These are phyloP conservation scores for Acanthamoeba healyi DNA, from an alignment of 208 protist genomes.

Conservation along the genomic window DNA sequence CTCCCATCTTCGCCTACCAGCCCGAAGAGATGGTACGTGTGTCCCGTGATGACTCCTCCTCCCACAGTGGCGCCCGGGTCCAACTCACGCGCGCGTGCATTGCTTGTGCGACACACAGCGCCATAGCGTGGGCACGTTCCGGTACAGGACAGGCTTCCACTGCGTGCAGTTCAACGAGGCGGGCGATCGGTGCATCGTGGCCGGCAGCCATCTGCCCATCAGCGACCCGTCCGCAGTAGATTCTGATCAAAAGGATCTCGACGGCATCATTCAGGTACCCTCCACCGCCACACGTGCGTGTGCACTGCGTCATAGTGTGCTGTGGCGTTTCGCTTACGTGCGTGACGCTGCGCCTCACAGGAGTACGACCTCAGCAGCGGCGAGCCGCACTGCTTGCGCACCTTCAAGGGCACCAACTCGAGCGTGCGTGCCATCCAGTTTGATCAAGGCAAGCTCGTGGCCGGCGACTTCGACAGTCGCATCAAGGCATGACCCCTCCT, in stretches of 20 bases:
- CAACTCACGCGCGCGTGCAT: no score
- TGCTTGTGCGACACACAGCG: no score
- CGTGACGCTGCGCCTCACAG: neutral
- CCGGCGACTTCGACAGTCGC: slow-evolving; percentile 21
- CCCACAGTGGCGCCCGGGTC: no score
- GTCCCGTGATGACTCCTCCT: no score
- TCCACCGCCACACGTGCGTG: neutral
- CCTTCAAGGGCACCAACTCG: neutral
- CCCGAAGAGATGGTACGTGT: slow-evolving; percentile 17
- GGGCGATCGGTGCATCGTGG: neutral
- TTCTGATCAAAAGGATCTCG: neutral
- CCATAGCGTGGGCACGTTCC: slow-evolving; percentile 38
- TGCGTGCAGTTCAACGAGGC: slow-evolving; percentile 12
- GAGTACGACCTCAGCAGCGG: slow-evolving; percentile 24
- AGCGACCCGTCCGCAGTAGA: neutral
- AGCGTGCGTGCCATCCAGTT: slow-evolving; percentile 10
- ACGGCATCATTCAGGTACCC: slow-evolving; percentile 33
- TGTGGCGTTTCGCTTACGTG: neutral
- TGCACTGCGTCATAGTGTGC: neutral
- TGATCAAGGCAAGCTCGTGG: slow-evolving; percentile 20
- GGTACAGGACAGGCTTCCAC: slow-evolving; percentile 44
- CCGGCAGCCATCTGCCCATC: neutral
- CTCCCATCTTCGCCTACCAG: neutral
- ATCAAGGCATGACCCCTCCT: neutral
- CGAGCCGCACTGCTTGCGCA: neutral